Evolutionary conservation across 1,284 basidiomycete genomes (phyloP), one percentile per base, ranked within the genome.

Genomic region (Heterobasidion annosum): DNA sequence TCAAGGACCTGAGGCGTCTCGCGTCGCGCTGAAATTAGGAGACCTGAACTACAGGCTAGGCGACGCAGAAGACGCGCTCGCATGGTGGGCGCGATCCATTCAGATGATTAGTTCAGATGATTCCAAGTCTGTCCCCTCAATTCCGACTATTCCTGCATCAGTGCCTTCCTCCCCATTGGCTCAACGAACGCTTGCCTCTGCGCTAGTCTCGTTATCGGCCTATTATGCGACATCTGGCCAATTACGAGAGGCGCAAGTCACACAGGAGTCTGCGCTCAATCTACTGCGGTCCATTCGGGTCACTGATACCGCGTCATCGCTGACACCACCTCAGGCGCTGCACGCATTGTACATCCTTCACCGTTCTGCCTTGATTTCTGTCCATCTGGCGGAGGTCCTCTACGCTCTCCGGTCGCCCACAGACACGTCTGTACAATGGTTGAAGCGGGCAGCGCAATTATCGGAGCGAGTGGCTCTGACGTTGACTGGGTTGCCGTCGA

Each of bases 351-450:
- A 82, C 67, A 67, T 91, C 42, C 75, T 85, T 40, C 87, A 91
- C 56, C 85, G 88, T 25, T 77, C 82, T 4, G 81, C 91, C 4
- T 70, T 93, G 3, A 69, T 93, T 48, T 81, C 80, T 3, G 75
- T 90, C 16, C 89, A 93, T 64, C 77, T 82, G 13, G 88, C 88
- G 0, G 87, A 91, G 63, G 87, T 93, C 8, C 68, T 79, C 5
- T 78, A 87, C 62, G 87, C 83, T 6, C 73, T 77, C 45, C 71
- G 71, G 40, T 68, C 68, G 15, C 71, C 76, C 35, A 60, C 68
- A 4, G 59, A 68, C 13, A 64, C 71, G 34, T 82, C 85, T 0
- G 69, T 88, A 34, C 76, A 81, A 55, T 77, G 79, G 67, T 70
- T 89, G 33, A 71, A 70, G 2, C 70, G 73, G 15, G 84, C 89